A percentile compares a stretch with the other conserved stretches of the same genome.
Conservation (phyloP, 257 asterid genomes). For the Penstemon newberryi region DNA sequence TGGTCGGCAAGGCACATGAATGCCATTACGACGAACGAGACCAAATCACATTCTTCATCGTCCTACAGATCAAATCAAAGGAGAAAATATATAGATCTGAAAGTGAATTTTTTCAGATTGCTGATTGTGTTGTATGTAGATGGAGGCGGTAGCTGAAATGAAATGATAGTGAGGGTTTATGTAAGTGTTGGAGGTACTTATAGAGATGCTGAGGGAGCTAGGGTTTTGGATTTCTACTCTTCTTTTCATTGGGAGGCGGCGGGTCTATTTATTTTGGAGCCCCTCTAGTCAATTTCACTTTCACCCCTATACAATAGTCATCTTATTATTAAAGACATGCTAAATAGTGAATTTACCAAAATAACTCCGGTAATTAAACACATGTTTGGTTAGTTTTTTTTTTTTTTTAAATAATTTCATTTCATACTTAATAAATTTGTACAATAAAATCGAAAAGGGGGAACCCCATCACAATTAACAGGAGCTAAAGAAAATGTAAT, state of each 20-base stretch:
- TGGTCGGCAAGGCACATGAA: constrained; percentile 28
- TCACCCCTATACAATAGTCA: too few species aligned
- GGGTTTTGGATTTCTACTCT: constrained; percentile 30
- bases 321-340: not conserved
- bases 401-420: too few species aligned
- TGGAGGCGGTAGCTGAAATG: not conserved
- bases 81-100: too few species aligned
- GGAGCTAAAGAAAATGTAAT: too few species aligned
- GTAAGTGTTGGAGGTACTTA: constrained; percentile 11
- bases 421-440: too few species aligned
- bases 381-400: too few species aligned
- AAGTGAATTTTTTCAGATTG: not conserved
- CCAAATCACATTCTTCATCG: constrained; percentile 29
- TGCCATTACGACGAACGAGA: constrained; percentile 42
- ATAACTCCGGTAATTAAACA: too few species aligned
- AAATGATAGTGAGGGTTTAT: not conserved
- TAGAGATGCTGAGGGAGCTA: constrained; percentile 17
- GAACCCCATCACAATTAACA: too few species aligned
- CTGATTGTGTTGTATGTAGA: not conserved
- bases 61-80: not conserved
- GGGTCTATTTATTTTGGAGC: not conserved
- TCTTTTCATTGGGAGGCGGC: constrained; percentile 18
- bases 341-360: too few species aligned
- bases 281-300: too few species aligned
- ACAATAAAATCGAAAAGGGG: too few species aligned